Percentiles rank a stretch among this genome's conserved stretches.
Conservation (phyloP, 805 yeast genomes). For the Sugiyamaella chiloensis region DNA sequence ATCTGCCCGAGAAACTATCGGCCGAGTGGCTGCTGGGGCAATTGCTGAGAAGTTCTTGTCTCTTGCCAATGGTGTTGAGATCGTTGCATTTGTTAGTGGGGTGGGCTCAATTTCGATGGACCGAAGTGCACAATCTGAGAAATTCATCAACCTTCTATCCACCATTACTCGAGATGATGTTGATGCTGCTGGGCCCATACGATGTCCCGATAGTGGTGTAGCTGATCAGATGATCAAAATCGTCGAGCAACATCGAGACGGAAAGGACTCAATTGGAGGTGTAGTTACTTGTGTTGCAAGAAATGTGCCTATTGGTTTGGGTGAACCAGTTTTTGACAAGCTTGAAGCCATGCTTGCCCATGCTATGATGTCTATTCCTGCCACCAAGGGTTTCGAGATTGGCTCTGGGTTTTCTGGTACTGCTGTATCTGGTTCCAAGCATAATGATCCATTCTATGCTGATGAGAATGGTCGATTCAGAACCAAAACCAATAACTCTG, state of each 20-base stretch:
- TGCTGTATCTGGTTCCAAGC: slow-evolving; percentile 84
- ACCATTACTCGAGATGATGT: slow-evolving; percentile 85
- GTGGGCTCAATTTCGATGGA: slow-evolving; percentile 80
- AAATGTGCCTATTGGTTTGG: slow-evolving; percentile 91
- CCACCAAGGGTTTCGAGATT: slow-evolving; percentile 96
- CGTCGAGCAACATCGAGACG: slow-evolving; percentile 81
- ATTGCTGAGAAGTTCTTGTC: slow-evolving; percentile 88
- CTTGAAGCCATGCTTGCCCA: slow-evolving; percentile 94
- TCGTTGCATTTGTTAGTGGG: slow-evolving; percentile 94
- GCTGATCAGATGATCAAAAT: slow-evolving; percentile 79
- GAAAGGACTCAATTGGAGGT: slow-evolving; percentile 94
- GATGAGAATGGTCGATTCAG: slow-evolving; percentile 61
- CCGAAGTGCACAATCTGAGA: slow-evolving; percentile 62
- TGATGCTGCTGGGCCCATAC: slow-evolving; percentile 82
- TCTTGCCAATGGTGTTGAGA: slow-evolving; percentile 78
- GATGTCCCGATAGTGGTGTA: slow-evolving; percentile 80
- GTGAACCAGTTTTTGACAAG: slow-evolving; percentile 97
- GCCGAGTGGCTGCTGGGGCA: slow-evolving; percentile 98
- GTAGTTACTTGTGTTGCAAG: slow-evolving; percentile 96
- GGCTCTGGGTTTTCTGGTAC: slow-evolving; percentile 96
- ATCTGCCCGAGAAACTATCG: slow-evolving; percentile 96
- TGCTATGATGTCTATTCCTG: slow-evolving; percentile 97
- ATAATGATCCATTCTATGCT: slow-evolving; percentile 83
- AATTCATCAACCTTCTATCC: slow-evolving; percentile 63
- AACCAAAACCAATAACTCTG: slow-evolving; percentile 87